These are phyloP conservation scores for Epicoccum sorghinum DNA, from an alignment of 2,329 filamentous ascomycete genomes.

Conservation along the genomic window DNA sequence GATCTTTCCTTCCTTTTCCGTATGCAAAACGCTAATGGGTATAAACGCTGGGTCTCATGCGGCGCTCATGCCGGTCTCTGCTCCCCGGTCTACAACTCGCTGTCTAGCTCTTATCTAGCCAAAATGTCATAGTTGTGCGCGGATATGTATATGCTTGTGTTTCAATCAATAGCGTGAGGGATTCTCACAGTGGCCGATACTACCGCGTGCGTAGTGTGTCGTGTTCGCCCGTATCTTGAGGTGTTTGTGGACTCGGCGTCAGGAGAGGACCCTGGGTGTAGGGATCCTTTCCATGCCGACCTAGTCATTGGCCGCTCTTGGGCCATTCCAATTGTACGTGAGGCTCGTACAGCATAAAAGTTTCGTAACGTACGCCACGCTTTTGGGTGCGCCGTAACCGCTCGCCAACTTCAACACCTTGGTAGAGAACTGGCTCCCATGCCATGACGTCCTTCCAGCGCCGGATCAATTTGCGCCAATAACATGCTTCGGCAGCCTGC, in stretches of 20 bases:
- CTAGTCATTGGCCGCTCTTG: slow-evolving; percentile 5
- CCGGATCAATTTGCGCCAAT: slow-evolving; percentile 28
- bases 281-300: slow-evolving; percentile 2
- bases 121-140: neutral
- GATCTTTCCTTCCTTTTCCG: neutral
- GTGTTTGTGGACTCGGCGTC: slow-evolving; percentile 1
- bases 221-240: slow-evolving; percentile 4
- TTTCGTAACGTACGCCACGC: slow-evolving; percentile 40
- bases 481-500: slow-evolving; percentile 41
- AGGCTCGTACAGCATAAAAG: slow-evolving; percentile 31
- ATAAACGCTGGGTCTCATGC: slow-evolving; percentile 17
- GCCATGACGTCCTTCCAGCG: slow-evolving; percentile 27
- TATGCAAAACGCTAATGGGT: slow-evolving; percentile 24
- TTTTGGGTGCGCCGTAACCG: slow-evolving; percentile 28
- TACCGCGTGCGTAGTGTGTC: slow-evolving; percentile 4
- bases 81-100: neutral
- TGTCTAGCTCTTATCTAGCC: neutral
- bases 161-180: neutral
- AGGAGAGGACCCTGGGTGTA: slow-evolving; percentile 2
- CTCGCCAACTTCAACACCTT: slow-evolving; percentile 27
- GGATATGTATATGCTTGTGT: neutral
- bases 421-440: slow-evolving; percentile 32
- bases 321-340: slow-evolving; percentile 11
- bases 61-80: neutral
- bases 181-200: neutral